phyloP scores from a whole-genome alignment of 345 rosid species.

The Gossypium raimondii region DNA sequence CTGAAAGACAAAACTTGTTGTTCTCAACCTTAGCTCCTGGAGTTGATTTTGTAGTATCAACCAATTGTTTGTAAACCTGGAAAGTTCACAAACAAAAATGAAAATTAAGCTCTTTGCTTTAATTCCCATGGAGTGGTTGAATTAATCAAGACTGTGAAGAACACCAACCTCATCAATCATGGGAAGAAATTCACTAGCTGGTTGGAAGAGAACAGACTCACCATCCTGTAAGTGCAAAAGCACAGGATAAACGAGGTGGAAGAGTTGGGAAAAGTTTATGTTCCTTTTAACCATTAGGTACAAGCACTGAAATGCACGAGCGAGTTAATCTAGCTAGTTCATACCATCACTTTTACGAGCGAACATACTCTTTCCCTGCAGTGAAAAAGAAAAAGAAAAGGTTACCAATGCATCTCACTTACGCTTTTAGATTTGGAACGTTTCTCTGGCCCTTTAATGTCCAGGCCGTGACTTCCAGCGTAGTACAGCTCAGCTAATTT shows the following conservation, averaged over 20 bases:
- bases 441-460: constrained; percentile 84
- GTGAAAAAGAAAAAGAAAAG: no score
- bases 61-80: constrained; percentile 53
- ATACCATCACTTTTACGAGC: no score
- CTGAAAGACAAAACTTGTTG: constrained; percentile 84
- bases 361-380: no score
- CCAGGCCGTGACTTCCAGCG: constrained; percentile 99
- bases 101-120: neutral
- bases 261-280: neutral
- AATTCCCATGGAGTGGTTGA: neutral
- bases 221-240: constrained; percentile 31
- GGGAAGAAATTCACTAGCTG: constrained; percentile 78
- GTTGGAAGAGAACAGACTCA: constrained; percentile 62
- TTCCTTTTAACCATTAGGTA: no score
- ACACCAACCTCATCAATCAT: constrained; percentile 72
- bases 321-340: neutral
- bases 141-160: neutral
- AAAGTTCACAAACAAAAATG: neutral
- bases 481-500: constrained; percentile 80
- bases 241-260: neutral
- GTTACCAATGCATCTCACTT: neutral
- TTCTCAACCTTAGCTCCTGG: constrained; percentile 80
- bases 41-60: constrained; percentile 61
- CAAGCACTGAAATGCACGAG: no score
- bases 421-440: constrained; percentile 54